Conservation (phyloP, 202 grass and related monocot species). For the Schoenoplectus tabernaemontani region DNA sequence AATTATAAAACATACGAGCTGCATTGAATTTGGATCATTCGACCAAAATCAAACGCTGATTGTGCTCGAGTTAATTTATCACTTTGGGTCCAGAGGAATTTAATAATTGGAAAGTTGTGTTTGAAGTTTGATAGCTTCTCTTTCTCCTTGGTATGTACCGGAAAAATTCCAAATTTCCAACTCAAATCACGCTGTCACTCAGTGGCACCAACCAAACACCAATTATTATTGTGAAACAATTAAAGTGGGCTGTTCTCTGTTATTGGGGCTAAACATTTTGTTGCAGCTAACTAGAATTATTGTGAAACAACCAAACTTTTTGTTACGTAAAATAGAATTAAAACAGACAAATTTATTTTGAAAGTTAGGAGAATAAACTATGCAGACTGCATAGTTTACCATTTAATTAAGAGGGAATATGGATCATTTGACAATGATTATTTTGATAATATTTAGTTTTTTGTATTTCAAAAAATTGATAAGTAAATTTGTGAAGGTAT, state of each 20-base stretch:
- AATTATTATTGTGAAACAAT: not conserved
- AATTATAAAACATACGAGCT: too few species aligned
- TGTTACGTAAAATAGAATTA: too few species aligned
- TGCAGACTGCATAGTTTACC: not conserved
- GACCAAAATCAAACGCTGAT: not conserved
- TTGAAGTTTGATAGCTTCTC: not conserved
- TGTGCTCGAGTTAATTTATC: not conserved
- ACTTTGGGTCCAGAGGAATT: not conserved
- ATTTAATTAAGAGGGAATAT: not conserved
- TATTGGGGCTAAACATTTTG: not conserved
- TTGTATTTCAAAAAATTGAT: not conserved
- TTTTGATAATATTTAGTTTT: not conserved
- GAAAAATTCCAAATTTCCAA: conserved; percentile 13
- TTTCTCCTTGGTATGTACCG: not conserved
- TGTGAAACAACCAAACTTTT: not conserved
- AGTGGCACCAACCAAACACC: not conserved
- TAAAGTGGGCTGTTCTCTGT: not conserved
- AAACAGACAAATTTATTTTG: not conserved
- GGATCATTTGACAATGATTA: not conserved
- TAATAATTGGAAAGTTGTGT: not conserved
- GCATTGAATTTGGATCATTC: not conserved
- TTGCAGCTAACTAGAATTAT: not conserved
- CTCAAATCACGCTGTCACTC: conserved; percentile 7
- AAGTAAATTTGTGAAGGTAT: not conserved
- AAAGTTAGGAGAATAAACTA: not conserved